Evolutionary conservation across 73 alveolate genomes (phyloP), one percentile per base, ranked within the genome.

Genomic region (Durusdinium trenchii): DNA sequence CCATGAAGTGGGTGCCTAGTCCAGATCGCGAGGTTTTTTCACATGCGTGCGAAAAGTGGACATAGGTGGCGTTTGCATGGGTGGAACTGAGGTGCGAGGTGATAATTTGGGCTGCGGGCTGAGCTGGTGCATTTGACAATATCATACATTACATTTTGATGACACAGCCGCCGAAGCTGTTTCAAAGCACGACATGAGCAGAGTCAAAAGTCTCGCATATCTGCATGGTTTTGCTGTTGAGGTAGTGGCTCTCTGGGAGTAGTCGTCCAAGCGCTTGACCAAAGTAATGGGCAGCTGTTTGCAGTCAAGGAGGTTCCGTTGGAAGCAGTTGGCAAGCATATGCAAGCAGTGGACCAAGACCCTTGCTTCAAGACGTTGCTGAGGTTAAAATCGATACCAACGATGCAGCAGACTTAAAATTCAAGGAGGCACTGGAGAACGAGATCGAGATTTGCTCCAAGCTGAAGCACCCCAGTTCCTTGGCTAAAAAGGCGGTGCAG

Each of bases 221-320:
- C n/a, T 60, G 73, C n/a, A 60, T 60, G n/a, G n/a, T 23, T 60
- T 23, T 60, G 73, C 32, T 32, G 81, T 18, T n/a, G 81, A 84
- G 98, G 98, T 91, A 87, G 98, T 3, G 99, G 99, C 82, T 51
- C 94, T 30, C 71, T 94, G 79, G 99, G 99, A 30, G 57, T 52
- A 28, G 99, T 94, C 64, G 18, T 94, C 69, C 81, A 75, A 60
- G 99, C 99, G 10, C 42, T 94, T 62, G 99, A 94, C 57, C 99
- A 94, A 94, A 43, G 90, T 35, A 94, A 40, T 47, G 99, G 99
- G 6, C 83, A 76, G 52, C 91, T 94, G 69, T 94, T 94, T 50
- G 99, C 99, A 6, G 96, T 89, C 48, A 52, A 50, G 83, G 84
- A 86, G 83, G 87, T n/a, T n/a, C n/a, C n/a, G n/a, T n/a, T n/a